Percentiles rank a stretch among this genome's conserved stretches.
Conservation (phyloP, 2,329 filamentous ascomycete species). For the Mycosphaerella sp. region DNA sequence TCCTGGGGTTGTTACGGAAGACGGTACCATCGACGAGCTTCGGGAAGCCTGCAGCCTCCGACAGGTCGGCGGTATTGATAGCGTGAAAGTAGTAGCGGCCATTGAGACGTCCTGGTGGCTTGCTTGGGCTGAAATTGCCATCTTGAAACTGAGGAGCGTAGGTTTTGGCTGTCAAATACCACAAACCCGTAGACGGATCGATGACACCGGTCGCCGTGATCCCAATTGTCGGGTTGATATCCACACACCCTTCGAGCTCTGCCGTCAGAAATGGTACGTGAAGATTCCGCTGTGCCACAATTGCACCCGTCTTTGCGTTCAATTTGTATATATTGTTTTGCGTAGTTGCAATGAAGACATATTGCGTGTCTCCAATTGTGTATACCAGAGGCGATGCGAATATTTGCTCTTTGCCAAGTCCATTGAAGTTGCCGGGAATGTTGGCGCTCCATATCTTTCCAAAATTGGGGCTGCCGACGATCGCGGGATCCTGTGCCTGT, state of each 20-base stretch:
- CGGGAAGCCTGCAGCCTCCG: conserved; percentile 5
- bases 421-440: conserved; percentile 7
- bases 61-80: conserved; percentile 8
- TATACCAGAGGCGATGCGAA: conserved; percentile 9
- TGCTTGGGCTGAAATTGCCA: conserved; percentile 2
- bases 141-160: conserved; percentile 9
- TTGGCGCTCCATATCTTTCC: conserved; percentile 9
- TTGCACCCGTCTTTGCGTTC: conserved; percentile 9
- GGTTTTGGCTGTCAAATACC: conserved; percentile 11
- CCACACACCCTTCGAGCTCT: conserved; percentile 4
- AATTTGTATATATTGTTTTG: conserved; percentile 14
- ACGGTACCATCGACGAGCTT: conserved; percentile 1
- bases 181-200: conserved; percentile 7
- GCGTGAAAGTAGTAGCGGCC: conserved; percentile 11
- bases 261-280: conserved; percentile 9
- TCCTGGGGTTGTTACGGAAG: conserved; percentile 6
- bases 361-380: conserved; percentile 8
- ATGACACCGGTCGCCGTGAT: conserved; percentile 11
- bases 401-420: conserved; percentile 7
- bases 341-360: conserved; percentile 11
- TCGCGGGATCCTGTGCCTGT: not conserved
- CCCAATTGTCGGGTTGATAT: conserved; percentile 7
- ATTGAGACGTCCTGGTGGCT: conserved; percentile 6
- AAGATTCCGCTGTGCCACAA: conserved; percentile 4
- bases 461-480: conserved; percentile 3